Evolutionary conservation across 2,329 filamentous ascomycete genomes (phyloP).

Genomic region (Nemania bipapillata): DNA sequence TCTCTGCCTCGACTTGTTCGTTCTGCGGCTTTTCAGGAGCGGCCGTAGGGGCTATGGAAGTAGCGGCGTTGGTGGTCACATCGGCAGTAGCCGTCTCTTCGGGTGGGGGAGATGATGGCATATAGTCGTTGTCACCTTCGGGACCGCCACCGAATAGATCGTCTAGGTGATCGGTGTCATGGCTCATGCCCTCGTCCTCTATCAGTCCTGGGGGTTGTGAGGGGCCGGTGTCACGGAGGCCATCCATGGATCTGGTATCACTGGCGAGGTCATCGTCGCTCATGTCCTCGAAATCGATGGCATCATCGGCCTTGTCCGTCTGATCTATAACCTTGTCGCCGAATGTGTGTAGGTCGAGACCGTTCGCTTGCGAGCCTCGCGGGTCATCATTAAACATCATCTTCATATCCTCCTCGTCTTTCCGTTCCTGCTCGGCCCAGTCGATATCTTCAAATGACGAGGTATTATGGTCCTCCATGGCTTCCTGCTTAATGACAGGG

Average conservation of each 20-base stretch:
- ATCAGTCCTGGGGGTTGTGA: constrained; percentile 65
- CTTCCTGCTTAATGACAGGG: constrained; percentile 46
- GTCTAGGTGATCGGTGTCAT: constrained; percentile 65
- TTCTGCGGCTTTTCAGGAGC: constrained; percentile 19
- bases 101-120: constrained; percentile 59
- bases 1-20: constrained; percentile 2
- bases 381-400: constrained; percentile 64
- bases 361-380: constrained; percentile 55
- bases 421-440: constrained; percentile 47
- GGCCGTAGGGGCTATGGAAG: background rate
- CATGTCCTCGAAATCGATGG: constrained; percentile 89
- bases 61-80: background rate
- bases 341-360: constrained; percentile 53
- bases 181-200: constrained; percentile 69
- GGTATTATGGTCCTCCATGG: constrained; percentile 41
- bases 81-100: constrained; percentile 42
- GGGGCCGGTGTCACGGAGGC: constrained; percentile 51
- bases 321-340: constrained; percentile 65
- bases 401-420: constrained; percentile 53
- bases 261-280: constrained; percentile 91
- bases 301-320: constrained; percentile 88
- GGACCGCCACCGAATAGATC: constrained; percentile 75
- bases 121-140: constrained; percentile 55
- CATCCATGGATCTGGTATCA: constrained; percentile 59
- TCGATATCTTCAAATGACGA: constrained; percentile 44